phyloP scores from a whole-genome alignment of 164 flowering plant species.

The Vitis amurensis region DNA sequence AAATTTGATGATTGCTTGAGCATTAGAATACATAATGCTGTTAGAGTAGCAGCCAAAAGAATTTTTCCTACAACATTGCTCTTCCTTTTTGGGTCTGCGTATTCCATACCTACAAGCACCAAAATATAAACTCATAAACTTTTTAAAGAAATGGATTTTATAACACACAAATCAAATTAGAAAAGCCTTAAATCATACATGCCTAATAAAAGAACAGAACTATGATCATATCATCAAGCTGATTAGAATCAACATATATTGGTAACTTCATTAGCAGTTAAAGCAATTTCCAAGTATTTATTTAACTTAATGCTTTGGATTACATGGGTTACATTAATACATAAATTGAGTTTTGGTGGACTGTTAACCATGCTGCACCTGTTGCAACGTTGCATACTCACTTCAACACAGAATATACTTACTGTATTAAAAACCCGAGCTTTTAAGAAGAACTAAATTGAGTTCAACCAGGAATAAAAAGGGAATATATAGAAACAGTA shows the following conservation, averaged over 20 bases:
- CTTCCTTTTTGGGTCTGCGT: conserved; percentile 74
- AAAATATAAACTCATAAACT: conserved; percentile 1
- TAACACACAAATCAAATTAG: too few species aligned
- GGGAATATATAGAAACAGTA: neutral
- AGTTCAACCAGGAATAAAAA: neutral
- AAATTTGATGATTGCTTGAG: conserved; percentile 71
- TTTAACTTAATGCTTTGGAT: neutral
- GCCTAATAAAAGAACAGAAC: neutral
- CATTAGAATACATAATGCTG: conserved; percentile 68
- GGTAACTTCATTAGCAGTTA: neutral
- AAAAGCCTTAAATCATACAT: neutral
- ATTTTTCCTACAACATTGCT: conserved; percentile 60
- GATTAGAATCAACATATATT: neutral
- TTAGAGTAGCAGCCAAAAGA: conserved; percentile 63
- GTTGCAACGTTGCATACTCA: neutral
- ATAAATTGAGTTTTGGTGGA: neutral
- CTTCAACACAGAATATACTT: too few species aligned
- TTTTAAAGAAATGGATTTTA: neutral
- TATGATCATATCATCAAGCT: neutral
- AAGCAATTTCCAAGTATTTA: neutral
- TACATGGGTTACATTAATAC: neutral
- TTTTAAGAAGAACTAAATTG: neutral
- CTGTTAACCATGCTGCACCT: neutral
- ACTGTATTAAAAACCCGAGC: neutral
- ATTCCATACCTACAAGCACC: conserved; percentile 67